These are phyloP conservation scores for Rhodotorula paludigena DNA, from an alignment of 768 basidiomycete species.

Conservation along the genomic window DNA sequence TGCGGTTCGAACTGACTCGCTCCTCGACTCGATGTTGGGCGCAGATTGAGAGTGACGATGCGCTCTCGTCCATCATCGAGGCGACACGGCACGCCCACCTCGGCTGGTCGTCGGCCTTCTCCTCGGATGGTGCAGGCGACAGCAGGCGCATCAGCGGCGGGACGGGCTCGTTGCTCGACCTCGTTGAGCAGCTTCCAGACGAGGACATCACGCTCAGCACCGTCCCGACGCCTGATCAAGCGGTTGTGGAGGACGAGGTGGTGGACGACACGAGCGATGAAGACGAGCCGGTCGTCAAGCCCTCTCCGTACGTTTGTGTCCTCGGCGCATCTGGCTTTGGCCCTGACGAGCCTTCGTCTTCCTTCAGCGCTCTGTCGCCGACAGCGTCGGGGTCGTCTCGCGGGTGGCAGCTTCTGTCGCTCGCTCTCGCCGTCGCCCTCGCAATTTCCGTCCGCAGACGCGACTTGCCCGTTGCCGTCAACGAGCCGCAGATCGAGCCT, in stretches of 20 bases:
- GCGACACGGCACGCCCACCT: slow-evolving; percentile 1
- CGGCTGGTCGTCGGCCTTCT: neutral
- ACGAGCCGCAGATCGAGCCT: neutral
- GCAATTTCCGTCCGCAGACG: slow-evolving; percentile 5
- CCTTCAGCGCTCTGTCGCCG: neutral
- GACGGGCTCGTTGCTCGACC: too few relatives aligned
- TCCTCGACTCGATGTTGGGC: neutral
- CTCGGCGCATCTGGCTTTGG: fast-evolving
- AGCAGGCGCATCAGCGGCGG: too few relatives aligned
- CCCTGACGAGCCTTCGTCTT: neutral
- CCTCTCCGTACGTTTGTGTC: neutral
- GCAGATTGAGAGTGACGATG: slow-evolving; percentile 29
- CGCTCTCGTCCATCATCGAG: slow-evolving; percentile 22
- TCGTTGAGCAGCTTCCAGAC: neutral
- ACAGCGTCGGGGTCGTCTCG: neutral
- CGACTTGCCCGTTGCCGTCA: neutral
- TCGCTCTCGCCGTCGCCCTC: slow-evolving; percentile 11
- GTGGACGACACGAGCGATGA: neutral
- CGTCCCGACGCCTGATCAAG: neutral
- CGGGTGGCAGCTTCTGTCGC: slow-evolving; percentile 24
- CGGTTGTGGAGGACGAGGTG: neutral
- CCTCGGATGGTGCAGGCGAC: too few relatives aligned
- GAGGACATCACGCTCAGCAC: neutral
- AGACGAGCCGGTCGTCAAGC: neutral
- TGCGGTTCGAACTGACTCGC: neutral